phyloP scores from a whole-genome alignment of 257 asterid genomes.

The Perilla frutescens region DNA sequence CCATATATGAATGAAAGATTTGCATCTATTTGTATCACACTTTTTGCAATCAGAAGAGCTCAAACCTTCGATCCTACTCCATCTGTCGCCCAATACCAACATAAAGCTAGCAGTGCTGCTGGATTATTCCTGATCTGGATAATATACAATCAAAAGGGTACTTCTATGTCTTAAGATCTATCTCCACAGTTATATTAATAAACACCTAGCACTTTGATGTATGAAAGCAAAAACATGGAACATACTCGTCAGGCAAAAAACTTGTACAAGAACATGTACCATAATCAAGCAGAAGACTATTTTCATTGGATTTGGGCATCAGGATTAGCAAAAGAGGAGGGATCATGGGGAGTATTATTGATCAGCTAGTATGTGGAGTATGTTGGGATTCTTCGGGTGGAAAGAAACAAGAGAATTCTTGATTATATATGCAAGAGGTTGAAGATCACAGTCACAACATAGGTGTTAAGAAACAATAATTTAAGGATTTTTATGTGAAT shows the following conservation, averaged over 20 bases:
- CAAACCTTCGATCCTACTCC: constrained; percentile 96
- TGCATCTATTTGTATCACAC: constrained; percentile 14
- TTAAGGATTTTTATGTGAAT: background rate
- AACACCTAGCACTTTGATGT: background rate
- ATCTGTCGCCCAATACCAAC: constrained; percentile 98
- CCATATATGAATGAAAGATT: constrained; percentile 9
- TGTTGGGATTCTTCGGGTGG: background rate
- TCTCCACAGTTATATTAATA: background rate
- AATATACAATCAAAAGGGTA: constrained; percentile 23
- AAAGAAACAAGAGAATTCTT: background rate
- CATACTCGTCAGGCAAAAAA: constrained; percentile 7
- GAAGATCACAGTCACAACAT: background rate
- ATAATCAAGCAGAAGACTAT: background rate
- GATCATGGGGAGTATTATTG: background rate
- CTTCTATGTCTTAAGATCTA: constrained; percentile 3
- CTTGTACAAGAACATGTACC: background rate
- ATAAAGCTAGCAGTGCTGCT: constrained; percentile 90
- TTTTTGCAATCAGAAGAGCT: constrained; percentile 32
- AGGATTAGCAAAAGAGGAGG: background rate
- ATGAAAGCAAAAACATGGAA: background rate
- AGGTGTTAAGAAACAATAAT: background rate
- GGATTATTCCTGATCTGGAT: constrained; percentile 86
- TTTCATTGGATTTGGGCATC: background rate
- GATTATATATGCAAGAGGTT: background rate
- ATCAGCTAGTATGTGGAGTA: background rate